Base-by-base conservation (phyloP, 1,139 yeast species). In the Yamadazyma siamensis region DNA sequence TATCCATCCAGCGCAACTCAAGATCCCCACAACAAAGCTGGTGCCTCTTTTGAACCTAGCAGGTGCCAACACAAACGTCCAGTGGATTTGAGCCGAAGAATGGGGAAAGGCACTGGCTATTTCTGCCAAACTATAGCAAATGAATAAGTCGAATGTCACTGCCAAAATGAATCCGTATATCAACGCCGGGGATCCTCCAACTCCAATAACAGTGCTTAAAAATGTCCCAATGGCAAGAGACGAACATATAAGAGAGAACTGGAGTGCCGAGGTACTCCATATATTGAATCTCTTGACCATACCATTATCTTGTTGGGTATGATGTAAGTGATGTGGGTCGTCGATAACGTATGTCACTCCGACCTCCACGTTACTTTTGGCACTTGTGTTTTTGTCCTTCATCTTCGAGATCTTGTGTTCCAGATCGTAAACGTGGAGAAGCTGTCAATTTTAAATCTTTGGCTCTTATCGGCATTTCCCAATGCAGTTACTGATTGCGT, bases 1-100 rank as follows among this genome's bases (percentile, higher is more conserved):
- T 3, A 72, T 61, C 31, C 77, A 54, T 3, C 77, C 77, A 9
- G 71, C 71, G 67, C 73, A 70, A 6, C 75, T 71, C 29, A 71
- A 54, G 8, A 70, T 59, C 19, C 77, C 78, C 36, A 74, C 69
- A 35, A 62, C 36, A 39, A 61, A 72, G 18, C 75, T 62, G 38
- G 53, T 44, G 3, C 39, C 28, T 27, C 48, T 40, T 24, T 46
- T 48, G 21, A 31, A 42, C 10, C 36, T 34, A 8, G 30, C 27
- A 2, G 59, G 57, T 4, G 59, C 53, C 14, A 54, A 38, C 18
- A 43, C 44, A 39, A 51, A 44, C 8, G 60, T 52, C 61, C 60
- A 56, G 32, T 54, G 60, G 21, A 53, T 49, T 35, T 54, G 61
- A 15, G 57, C 61, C 6, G 57, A 48, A 14, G 58, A 48, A 29